phyloP scores from a whole-genome alignment of 1,284 basidiomycete species.

The Trichosporon sp. region DNA sequence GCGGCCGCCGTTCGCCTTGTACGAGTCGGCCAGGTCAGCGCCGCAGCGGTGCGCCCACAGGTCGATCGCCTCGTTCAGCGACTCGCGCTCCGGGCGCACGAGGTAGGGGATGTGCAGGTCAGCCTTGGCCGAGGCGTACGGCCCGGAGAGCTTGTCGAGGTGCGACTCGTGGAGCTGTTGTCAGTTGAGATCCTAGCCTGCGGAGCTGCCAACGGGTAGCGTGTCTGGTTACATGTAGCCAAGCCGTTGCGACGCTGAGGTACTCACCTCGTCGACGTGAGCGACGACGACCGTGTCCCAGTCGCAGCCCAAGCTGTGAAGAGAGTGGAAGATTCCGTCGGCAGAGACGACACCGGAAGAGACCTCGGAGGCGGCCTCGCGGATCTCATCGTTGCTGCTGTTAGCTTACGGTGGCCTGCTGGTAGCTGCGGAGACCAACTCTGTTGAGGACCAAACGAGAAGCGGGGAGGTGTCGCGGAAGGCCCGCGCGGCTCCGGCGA shows the following conservation, averaged over 20 bases:
- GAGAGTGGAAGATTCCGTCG: conserved; percentile 35
- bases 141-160: conserved; percentile 19
- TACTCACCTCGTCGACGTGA: conserved; percentile 81
- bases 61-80: conserved; percentile 28
- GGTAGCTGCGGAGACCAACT: conserved; percentile 27
- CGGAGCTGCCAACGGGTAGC: no score
- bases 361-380: conserved; percentile 27
- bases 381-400: conserved; percentile 28
- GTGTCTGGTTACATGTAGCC: no score
- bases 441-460: conserved; percentile 38
- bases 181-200: no score
- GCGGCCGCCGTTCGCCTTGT: conserved; percentile 3
- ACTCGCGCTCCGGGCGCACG: conserved; percentile 19
- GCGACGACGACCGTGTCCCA: conserved; percentile 69
- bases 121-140: conserved; percentile 20
- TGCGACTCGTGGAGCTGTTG: conserved; percentile 41
- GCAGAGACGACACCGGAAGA: conserved; percentile 34
- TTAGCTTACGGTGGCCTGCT: neutral
- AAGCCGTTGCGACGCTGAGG: no score
- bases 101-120: conserved; percentile 29
- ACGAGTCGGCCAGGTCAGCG: conserved; percentile 26
- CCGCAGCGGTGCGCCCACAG: conserved; percentile 39
- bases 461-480: conserved; percentile 45
- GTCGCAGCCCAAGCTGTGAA: conserved; percentile 41
- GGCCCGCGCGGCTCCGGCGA: conserved; percentile 25